Evolutionary conservation across 2,329 filamentous ascomycete genomes (phyloP), one percentile per base, ranked within the genome.

Genomic region (Hymenoscyphus repandus): DNA sequence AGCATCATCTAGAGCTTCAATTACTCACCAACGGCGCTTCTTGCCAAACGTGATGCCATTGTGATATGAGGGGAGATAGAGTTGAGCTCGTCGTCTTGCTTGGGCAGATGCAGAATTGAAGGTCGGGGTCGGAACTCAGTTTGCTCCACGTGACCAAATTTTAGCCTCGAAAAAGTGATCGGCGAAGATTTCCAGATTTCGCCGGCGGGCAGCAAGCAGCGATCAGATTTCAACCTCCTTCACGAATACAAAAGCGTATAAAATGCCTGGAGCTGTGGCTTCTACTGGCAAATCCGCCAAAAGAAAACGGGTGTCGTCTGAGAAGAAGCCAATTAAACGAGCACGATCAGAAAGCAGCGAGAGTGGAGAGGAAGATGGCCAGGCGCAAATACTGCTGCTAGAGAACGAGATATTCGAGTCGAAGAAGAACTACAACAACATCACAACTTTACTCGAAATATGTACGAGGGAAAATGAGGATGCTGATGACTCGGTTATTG

Each of bases 31-130:
- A 92, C 78, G 77, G 90, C 90, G 82, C 85, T 91, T 83, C 88
- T 90, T 82, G 86, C 90, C 79, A 97, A 82, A 81, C 91, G 90
- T 76, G 90, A 96, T 81, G 92, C 92, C 92, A 97, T 97, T 87
- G 79, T 88, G 80, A 73, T 72, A 76, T 78, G 72, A 74, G 74
- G 72, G 74, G 72, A 74, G 75, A 76, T 76, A 73, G 69, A 71
- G 69, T 74, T 56, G 56, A 66, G 65, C 62, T 65, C 62, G 56
- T 58, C 55, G 56, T 54, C 53, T 49, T 59, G 43, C 56, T 57
- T 58, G 54, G 51, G 52, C 50, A 56, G 58, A 58, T 27, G 53
- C 52, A 58, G 54, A 60, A 55, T 57, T 56, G 58, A 56, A 47
- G 49, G 58, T 50, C 51, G 56, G 45, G 52, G 44, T 60, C 60